Percentiles rank a stretch among this genome's conserved stretches.
These are phyloP conservation scores for Parmelia sp. DNA, from an alignment of 495 filamentous ascomycete species.

Conservation along the genomic window DNA sequence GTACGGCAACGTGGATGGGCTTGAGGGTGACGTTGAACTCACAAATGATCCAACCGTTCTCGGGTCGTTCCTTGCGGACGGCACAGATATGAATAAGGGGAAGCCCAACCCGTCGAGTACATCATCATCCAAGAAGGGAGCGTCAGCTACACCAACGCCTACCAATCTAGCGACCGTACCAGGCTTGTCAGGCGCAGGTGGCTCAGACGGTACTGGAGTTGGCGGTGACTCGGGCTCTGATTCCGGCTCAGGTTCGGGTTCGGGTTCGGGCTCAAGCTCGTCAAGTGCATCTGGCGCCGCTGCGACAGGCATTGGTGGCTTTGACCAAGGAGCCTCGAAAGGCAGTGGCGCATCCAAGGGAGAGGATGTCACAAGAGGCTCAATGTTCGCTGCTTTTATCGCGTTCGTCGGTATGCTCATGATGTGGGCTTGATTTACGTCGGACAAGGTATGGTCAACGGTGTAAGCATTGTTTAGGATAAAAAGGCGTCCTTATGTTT, in stretches of 20 bases:
- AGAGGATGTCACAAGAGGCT: constrained; percentile 45
- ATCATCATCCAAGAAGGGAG: constrained; percentile 1
- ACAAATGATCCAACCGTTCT: constrained; percentile 72
- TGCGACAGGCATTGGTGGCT: constrained; percentile 28
- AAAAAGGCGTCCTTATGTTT: constrained; percentile 26
- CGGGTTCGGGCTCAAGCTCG: constrained; percentile 22
- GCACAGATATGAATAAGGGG: constrained; percentile 59
- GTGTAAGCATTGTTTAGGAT: constrained; percentile 18
- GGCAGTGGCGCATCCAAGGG: constrained; percentile 36
- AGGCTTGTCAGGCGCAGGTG: constrained; percentile 37
- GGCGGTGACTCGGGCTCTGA: constrained; percentile 14
- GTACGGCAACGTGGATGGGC: constrained; percentile 57
- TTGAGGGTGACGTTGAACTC: constrained; percentile 70
- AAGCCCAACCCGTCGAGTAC: constrained; percentile 22
- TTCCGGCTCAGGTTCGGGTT: background rate
- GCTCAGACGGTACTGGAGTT: constrained; percentile 26
- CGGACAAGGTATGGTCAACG: constrained; percentile 17
- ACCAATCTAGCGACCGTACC: constrained; percentile 37
- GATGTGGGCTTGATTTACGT: constrained; percentile 35
- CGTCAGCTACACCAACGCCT: constrained; percentile 25
- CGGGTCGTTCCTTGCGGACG: constrained; percentile 69
- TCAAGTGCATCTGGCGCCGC: constrained; percentile 27
- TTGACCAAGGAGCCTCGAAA: constrained; percentile 29
- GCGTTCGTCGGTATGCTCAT: constrained; percentile 50
- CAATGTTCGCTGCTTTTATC: constrained; percentile 51